Base-by-base conservation (phyloP, 2,329 filamentous ascomycete genomes). In the Pseudocercospora crystallina region DNA sequence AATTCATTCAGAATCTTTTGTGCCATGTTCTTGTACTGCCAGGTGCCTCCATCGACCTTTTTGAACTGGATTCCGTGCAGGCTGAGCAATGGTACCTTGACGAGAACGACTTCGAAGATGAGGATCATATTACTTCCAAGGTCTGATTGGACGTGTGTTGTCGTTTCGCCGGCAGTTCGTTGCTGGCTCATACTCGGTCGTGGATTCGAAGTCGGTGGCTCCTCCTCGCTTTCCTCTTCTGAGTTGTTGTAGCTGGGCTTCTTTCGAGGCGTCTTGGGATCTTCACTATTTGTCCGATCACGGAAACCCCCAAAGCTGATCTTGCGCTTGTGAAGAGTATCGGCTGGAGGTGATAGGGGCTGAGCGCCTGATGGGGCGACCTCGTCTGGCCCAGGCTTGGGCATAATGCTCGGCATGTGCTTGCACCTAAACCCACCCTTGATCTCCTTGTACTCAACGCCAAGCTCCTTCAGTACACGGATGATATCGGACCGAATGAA, bases 1-100 rank as follows among this genome's bases (percentile, higher is more conserved):
- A 99, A 74, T 69, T 94, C 90, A 66, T 87, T 84, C 61, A 99
- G 76, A 64, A 99, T 96, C 63, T 90, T 90, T 71, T 96, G 91
- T 32, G 94, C 94, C 90, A 97, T 95, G 66, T 89, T 92, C 77
- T 96, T 96, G 75, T 95, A 99, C 71, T 96, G 91, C 91, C 92
- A 97, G 51, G 94, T 97, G 53, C 95, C 92, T 32, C 94, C 92
- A 50, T 89, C 83, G 61, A 97, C 86, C 68, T 94, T 90, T 79
- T 99, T 99, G 77, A 99, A 99, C 70, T 97, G 94, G 55, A 99
- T 91, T 42, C 94, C 94, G 66, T 99, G 92, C 50, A 99, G 74
- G 36, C 87, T 90, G 54, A 99, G 83, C 44, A 99, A 76, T 10
- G 94, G 94, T 20, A 99, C 90, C 73, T 99, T 99, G 68, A 99